Evolutionary conservation across 805 yeast species (phyloP), one percentile per base, ranked within the genome.

Genomic region (Zygoascus ofunaensis): DNA sequence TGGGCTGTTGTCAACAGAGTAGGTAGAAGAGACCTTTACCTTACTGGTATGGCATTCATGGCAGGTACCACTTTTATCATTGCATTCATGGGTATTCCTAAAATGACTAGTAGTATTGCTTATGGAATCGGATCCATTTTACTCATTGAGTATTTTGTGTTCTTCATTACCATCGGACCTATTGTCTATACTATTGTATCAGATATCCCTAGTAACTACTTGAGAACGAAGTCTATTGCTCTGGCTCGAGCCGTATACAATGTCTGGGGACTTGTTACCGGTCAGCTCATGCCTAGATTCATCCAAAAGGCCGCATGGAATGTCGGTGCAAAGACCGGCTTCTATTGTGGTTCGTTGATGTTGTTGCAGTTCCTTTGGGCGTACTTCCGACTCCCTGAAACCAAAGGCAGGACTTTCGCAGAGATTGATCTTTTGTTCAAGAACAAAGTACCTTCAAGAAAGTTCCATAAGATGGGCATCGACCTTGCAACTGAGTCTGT

Each of bases 341-440:
- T 68, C 52, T 4, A 58, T 4, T 36, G 7, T 12, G 30, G 30
- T 8, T 23, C 26, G 26, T 15, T 36, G 14, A 23, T 3, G 37
- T 15, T 3, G 14, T 3, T 8, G 10, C 14, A 4, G 37, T 15
- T 54, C 62, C 15, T 26, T 69, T 74, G 76, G 75, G 60, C 65
- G 26, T 70, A 62, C 58, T 70, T 74, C 58, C 70, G 72, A 37
- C 61, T 77, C 43, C 83, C 84, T 7, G 84, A 79, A 57, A 72
- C 80, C 28, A 69, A 68, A 51, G 72, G 70, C 39, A 69, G 78
- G 57, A 74, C 82, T 0, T 76, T 66, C 54, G 79, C 75, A 37
- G 82, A 79, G 55, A 63, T 79, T 54, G 82, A 77, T 58, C 59
- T 63, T 42, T 59, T 78, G 61, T 79, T 76, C 60, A 65, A 46